phyloP scores from a whole-genome alignment of 306 rosid species.

The Vigna hirtella region DNA sequence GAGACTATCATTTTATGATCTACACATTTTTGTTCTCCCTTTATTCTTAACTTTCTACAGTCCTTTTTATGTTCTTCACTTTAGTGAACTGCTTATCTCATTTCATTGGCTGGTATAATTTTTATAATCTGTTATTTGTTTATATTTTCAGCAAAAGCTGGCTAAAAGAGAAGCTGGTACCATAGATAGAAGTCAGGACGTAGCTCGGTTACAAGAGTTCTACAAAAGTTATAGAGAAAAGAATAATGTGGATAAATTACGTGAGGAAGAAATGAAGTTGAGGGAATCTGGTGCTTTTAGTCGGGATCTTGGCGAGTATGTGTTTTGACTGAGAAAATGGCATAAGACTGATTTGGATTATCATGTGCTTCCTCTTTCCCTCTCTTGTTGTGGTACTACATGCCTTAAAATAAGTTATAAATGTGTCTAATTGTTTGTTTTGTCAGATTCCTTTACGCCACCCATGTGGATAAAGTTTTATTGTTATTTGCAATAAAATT shows the following conservation, averaged over 20 bases:
- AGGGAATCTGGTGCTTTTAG: constrained; percentile 89
- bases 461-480: no score
- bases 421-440: background rate
- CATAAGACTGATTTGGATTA: constrained; percentile 21
- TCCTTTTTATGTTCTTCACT: constrained; percentile 2
- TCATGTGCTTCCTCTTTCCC: constrained; percentile 27
- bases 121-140: constrained; percentile 41
- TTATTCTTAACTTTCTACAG: background rate
- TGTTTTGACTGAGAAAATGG: constrained; percentile 39
- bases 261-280: constrained; percentile 82
- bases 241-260: constrained; percentile 76
- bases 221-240: constrained; percentile 79
- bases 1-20: background rate
- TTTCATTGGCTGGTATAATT: constrained; percentile 32
- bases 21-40: background rate
- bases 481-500: background rate
- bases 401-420: background rate
- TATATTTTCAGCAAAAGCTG: constrained; percentile 82
- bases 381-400: background rate
- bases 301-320: constrained; percentile 92
- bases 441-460: background rate
- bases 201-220: constrained; percentile 79
- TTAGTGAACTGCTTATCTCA: background rate
- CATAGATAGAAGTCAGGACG: constrained; percentile 91
- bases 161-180: constrained; percentile 81